These are phyloP conservation scores for Raphidocelis subcapitata DNA, from an alignment of 139 green algal genomes.

Conservation along the genomic window DNA sequence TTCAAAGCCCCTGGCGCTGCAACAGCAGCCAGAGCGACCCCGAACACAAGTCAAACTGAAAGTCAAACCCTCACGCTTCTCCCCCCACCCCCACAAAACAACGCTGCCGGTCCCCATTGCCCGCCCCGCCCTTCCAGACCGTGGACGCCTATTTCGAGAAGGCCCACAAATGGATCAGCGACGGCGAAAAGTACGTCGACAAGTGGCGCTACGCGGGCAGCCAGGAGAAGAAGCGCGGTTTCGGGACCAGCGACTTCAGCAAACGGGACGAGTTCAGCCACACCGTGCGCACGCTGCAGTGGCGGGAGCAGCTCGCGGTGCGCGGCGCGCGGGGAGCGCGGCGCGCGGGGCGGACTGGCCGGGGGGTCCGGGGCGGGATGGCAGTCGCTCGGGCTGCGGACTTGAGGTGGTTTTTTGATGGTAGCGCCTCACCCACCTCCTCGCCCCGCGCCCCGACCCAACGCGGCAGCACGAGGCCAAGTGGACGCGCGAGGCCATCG, in stretches of 20 bases:
- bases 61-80: slow-evolving; percentile 32
- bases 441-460: too few species aligned
- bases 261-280: slow-evolving; percentile 85
- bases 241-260: slow-evolving; percentile 76
- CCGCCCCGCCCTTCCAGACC: slow-evolving; percentile 57
- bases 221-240: slow-evolving; percentile 79
- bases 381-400: too few species aligned
- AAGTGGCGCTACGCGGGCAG: slow-evolving; percentile 59
- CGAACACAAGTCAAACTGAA: slow-evolving; percentile 70
- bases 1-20: slow-evolving; percentile 63
- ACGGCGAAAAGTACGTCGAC: slow-evolving; percentile 66
- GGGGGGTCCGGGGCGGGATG: too few species aligned
- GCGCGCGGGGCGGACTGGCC: too few species aligned
- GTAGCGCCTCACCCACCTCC: too few species aligned
- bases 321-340: neutral
- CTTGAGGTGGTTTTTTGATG: too few species aligned
- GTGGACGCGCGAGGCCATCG: slow-evolving; percentile 65
- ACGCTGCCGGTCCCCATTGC: too few species aligned
- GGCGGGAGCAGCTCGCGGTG: slow-evolving; percentile 73
- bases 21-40: slow-evolving; percentile 33
- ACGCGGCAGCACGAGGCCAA: slow-evolving; percentile 71
- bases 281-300: slow-evolving; percentile 76
- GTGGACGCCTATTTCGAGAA: slow-evolving; percentile 77
- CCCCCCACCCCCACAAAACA: too few species aligned
- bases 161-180: slow-evolving; percentile 64